Evolutionary conservation across 2,329 filamentous ascomycete species (phyloP).

Genomic region (Triangularia setosa): DNA sequence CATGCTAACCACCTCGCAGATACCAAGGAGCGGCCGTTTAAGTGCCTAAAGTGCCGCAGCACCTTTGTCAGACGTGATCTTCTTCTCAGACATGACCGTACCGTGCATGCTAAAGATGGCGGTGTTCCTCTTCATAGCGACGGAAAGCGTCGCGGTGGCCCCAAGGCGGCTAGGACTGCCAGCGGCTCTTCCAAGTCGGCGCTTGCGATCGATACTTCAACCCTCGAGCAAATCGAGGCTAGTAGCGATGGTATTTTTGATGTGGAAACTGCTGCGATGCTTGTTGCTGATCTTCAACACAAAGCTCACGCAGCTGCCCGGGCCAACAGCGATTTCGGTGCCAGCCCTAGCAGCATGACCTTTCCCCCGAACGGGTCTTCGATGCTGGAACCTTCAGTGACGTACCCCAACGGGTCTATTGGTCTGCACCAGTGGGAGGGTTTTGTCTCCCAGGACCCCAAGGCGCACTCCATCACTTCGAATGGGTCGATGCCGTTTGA

Average conservation of each 20-base stretch:
- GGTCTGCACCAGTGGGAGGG: constrained; percentile 87
- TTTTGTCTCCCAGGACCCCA: constrained; percentile 74
- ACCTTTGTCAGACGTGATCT: constrained; percentile 97
- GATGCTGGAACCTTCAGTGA: constrained; percentile 72
- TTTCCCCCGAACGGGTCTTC: constrained; percentile 69
- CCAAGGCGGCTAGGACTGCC: constrained; percentile 62
- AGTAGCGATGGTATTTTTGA: constrained; percentile 89
- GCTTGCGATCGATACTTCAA: constrained; percentile 77
- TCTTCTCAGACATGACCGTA: constrained; percentile 93
- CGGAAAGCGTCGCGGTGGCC: constrained; percentile 75
- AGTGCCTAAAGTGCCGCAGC: constrained; percentile 96
- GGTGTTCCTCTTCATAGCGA: constrained; percentile 92
- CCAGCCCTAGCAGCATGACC: constrained; percentile 55
- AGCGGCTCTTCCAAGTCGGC: constrained; percentile 69
- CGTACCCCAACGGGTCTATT: constrained; percentile 74
- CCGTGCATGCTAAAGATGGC: constrained; percentile 97
- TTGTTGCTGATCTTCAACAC: constrained; percentile 97
- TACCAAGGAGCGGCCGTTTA: constrained; percentile 98
- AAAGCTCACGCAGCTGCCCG: constrained; percentile 76
- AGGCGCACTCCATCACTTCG: constrained; percentile 70
- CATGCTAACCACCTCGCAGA: constrained; percentile 52
- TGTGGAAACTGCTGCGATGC: constrained; percentile 95
- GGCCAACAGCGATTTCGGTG: constrained; percentile 51
- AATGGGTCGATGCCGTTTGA: constrained; percentile 65
- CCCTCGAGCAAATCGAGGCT: constrained; percentile 88